Base-by-base conservation (phyloP, 2,329 filamentous ascomycete genomes). In the Rhinocladiella mackenziei region DNA sequence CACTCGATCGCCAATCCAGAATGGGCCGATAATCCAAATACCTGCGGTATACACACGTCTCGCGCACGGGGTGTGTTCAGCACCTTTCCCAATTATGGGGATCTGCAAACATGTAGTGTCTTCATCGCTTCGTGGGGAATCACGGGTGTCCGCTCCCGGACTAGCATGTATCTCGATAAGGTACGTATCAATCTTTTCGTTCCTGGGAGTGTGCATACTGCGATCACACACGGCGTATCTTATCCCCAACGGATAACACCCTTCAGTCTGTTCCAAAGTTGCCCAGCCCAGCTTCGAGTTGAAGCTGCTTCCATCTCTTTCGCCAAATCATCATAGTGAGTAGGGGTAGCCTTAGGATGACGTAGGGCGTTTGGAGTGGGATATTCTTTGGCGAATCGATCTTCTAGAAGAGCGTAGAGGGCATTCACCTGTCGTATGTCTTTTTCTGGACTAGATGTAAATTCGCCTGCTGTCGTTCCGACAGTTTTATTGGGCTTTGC, bases 321-420 rank as follows among this genome's bases (percentile, higher is more conserved):
- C 43, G 72, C 56, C n/a, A 79, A 55, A 46, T 70, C 65, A 43
- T 71, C 68, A 55, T 78, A 80, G 56, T 78, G 68, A 2, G 66
- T 65, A 6, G 74, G 72, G 37, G 71, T 69, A 51, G 70, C 76
- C 3, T 63, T 63, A 1, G 76, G 76, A 45, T 65, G 64, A 51
- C 77, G 67, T 53, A 77, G 55, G 13, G 60, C 62, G 14, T 65
- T 57, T 1, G 73, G 62, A 2, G 76, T 51, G 2, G 74, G 73
- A 49, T 72, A 77, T 56, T 69, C 57, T 26, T 71, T 74, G 34
- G 62, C 65, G 55, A 79, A 81, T 36, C 75, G 65, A 57, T 82
- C 71, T 53, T 80, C 76, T 2, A 83, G 64, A n/a, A 83, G 63
- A 2, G 75, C 71, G 50, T 76, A 78, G 1, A 82, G 69, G 3